Evolutionary conservation across 257 asterid species (phyloP).

Genomic region (Osmanthus fragrans): DNA sequence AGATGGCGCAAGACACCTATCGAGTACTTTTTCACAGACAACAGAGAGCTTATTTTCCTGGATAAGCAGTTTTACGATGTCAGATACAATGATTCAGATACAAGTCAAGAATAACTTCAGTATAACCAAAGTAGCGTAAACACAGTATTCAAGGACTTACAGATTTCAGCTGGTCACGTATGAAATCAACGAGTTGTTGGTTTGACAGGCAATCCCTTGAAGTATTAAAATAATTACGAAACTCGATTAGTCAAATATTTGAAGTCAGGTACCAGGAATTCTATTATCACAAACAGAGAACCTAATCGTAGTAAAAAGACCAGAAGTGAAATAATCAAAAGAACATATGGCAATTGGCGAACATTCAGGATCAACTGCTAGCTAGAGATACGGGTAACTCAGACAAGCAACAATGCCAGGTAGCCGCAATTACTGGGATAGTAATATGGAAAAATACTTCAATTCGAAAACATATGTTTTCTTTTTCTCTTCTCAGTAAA

Average conservation of each 20-base stretch:
- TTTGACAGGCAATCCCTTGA: slow-evolving; percentile 98
- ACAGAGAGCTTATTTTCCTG: slow-evolving; percentile 77
- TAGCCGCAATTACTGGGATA: neutral
- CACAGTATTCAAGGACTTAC: slow-evolving; percentile 44
- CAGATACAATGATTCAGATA: slow-evolving; percentile 8
- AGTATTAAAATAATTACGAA: neutral
- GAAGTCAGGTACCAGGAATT: neutral
- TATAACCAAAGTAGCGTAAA: neutral
- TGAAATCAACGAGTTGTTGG: slow-evolving; percentile 88
- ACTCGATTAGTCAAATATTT: slow-evolving; percentile 7
- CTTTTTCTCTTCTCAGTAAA: neutral
- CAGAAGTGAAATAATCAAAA: too few species aligned
- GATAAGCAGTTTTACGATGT: slow-evolving; percentile 13
- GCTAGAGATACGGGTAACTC: neutral
- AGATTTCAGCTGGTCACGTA: slow-evolving; percentile 77
- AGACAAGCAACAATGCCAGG: neutral
- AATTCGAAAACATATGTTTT: neutral
- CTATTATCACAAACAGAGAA: too few species aligned
- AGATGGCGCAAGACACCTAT: slow-evolving; percentile 84
- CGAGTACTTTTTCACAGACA: slow-evolving; percentile 77
- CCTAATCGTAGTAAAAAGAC: neutral
- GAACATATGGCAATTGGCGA: too few species aligned
- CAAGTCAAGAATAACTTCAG: slow-evolving; percentile 1
- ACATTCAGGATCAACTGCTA: neutral
- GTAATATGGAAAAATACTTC: neutral